Conservation (phyloP, 2,329 filamentous ascomycete species). For the Harringtonia aguacate region DNA sequence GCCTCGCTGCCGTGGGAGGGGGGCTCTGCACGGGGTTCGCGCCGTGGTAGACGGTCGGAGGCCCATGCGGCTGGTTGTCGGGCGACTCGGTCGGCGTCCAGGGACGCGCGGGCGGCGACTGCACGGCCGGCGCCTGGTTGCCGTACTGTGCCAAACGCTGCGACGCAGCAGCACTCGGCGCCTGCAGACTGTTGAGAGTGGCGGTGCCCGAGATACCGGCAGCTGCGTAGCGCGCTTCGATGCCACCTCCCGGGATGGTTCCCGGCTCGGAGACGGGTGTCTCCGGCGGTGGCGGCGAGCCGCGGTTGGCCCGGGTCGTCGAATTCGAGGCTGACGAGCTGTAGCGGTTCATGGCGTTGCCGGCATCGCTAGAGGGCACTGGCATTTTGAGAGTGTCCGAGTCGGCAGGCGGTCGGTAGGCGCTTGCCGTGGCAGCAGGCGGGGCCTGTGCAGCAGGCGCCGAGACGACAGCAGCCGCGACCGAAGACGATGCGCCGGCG, state of each 20-base stretch:
- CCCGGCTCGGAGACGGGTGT: slow-evolving; percentile 72
- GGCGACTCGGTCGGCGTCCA: slow-evolving; percentile 95
- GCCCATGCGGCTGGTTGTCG: slow-evolving; percentile 76
- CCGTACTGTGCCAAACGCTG: slow-evolving; percentile 74
- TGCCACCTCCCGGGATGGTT: slow-evolving; percentile 62
- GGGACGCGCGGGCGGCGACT: slow-evolving; percentile 42
- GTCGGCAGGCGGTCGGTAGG: slow-evolving; percentile 2
- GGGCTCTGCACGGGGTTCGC: slow-evolving; percentile 53
- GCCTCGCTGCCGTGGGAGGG: slow-evolving; percentile 46
- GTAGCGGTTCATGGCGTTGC: slow-evolving; percentile 44
- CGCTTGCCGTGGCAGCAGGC: background rate
- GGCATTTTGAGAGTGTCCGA: slow-evolving; percentile 25
- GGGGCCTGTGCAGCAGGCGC: no score
- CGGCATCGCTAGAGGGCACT: no score
- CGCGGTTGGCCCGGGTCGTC: slow-evolving; percentile 82
- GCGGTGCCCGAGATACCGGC: slow-evolving; percentile 81
- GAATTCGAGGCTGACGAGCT: slow-evolving; percentile 84
- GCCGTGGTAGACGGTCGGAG: slow-evolving; percentile 86
- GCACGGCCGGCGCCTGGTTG: slow-evolving; percentile 33
- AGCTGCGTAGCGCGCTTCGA: slow-evolving; percentile 84
- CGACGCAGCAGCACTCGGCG: slow-evolving; percentile 66
- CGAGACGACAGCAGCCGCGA: background rate
- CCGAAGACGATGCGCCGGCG: slow-evolving; percentile 13
- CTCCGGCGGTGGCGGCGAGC: slow-evolving; percentile 89
- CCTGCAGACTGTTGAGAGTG: slow-evolving; percentile 62